Base-by-base conservation (phyloP, 345 rosid genomes). In the Turnera subulata region DNA sequence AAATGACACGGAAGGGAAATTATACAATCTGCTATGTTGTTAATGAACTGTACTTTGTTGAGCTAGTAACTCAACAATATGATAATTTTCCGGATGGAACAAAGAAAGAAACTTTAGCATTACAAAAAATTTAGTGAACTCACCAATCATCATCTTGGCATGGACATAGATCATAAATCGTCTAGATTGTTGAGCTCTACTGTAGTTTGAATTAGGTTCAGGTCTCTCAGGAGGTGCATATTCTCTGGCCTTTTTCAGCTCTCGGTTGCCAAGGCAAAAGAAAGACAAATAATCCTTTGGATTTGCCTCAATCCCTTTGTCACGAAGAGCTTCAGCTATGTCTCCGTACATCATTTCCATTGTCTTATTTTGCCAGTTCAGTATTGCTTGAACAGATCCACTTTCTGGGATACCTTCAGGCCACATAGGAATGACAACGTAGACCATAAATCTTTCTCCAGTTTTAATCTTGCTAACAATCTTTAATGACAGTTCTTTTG, bases 111-210 rank as follows among this genome's bases (percentile, higher is more conserved):
- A n/a, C n/a, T n/a, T n/a, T 29, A 29, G 35, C 13, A 29, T 37
- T 6, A 21, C n/a, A 11, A 4, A 45, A 1, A 42, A 26, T 12
- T 2, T 45, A 8, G n/a, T 42, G n/a, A 29, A 24, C 46, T 68
- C 76, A 76, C 85, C 85, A 16, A 83, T 80, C 81, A 80, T 80
- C 71, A 71, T 66, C 69, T 80, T 80, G 53, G 88, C 71, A 57
- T 83, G 88, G 23, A 80, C 76, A 61, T 80, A 78, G 65, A 83
- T 80, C 86, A 81, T 78, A 66, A 76, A 76, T 15, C 86, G 74
- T 52, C 86, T 67, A 7, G 78, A 23, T 51, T 63, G 59, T 68
- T 81, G 83, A 42, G 86, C 81, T 74, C 70, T 71, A 19, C 40
- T 8, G 63, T 81, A 76, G 53, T 76, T 61, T 6, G 83, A 59